Evolutionary conservation across 495 filamentous ascomycete species (phyloP), one percentile per base, ranked within the genome.

Genomic region (Penicillium arizonense): DNA sequence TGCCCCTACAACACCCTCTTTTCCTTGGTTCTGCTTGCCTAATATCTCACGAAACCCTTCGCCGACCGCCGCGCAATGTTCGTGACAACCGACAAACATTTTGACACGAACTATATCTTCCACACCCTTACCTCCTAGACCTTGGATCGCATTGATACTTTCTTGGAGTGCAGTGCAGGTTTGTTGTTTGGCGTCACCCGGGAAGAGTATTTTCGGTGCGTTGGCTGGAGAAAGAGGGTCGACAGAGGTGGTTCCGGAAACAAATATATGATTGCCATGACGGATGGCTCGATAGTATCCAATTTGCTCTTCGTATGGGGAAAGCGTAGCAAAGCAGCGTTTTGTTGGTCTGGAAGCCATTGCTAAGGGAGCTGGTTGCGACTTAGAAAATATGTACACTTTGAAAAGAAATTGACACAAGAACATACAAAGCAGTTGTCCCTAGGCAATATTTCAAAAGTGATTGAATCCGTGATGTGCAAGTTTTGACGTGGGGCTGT

Each of bases 201-300:
- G 72, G 39, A 65, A 72, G 0, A 64, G 63, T 16, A 76, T 67
- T 38, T 57, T 61, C n/a, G 72, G 69, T 36, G 64, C 55, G 20
- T 65, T 44, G 20, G 57, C 43, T 10, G 71, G 54, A n/a, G 70
- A 68, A 10, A 53, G 36, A 2, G 67, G 67, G 36, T 74, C 70
- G 42, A 70, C 64, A 10, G 75, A 67, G 4, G 76, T 79, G 16
- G 76, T 73, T 3, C 76, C 76, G 12, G 76, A 74, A 21, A 79
- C 73, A 53, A 70, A 77, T 48, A 79, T 73, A 0, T 72, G 64
- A n/a, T 60, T 55, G 1, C 72, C 70, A 40, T 64, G 68, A 0
- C 73, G 72, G 5, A 79, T 63, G 9, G 76, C 76, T 21, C 76
- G 74, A 39, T 76, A 75, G 49, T 79, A 78, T 13, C 76, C 76